These are phyloP conservation scores for Boletus speciosus DNA, from an alignment of 768 basidiomycete genomes.

Conservation along the genomic window DNA sequence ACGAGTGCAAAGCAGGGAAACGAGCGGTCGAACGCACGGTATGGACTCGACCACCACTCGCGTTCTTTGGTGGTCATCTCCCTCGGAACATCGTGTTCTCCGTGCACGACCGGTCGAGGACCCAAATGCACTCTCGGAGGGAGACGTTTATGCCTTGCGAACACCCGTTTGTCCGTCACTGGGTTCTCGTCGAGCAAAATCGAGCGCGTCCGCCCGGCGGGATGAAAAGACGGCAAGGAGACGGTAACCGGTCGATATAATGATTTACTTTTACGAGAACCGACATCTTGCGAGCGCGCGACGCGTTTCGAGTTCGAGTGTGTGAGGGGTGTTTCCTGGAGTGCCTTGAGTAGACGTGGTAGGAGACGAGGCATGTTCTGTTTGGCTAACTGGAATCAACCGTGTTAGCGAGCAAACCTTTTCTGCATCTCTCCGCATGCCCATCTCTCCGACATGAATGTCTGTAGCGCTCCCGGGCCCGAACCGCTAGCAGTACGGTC, in stretches of 20 bases:
- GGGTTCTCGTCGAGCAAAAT: conserved; percentile 63
- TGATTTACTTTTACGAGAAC: conserved; percentile 27
- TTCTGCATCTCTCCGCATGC: not conserved
- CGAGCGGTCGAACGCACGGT: conserved; percentile 44
- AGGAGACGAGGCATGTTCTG: conserved; percentile 65
- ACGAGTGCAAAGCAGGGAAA: not conserved
- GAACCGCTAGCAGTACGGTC: conserved; percentile 5
- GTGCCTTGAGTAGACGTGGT: conserved; percentile 53
- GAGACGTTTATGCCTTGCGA: conserved; percentile 53
- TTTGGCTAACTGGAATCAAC: not conserved
- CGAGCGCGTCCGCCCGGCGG: conserved; percentile 46
- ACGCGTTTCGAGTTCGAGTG: conserved; percentile 10
- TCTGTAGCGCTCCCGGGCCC: not conserved
- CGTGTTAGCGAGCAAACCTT: not conserved
- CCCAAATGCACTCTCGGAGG: conserved; percentile 45
- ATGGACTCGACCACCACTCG: conserved; percentile 72
- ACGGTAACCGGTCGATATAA: conserved; percentile 34
- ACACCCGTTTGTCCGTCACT: conserved; percentile 47
- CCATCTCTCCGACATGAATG: not conserved
- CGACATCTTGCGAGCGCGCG: conserved; percentile 6
- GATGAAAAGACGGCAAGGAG: conserved; percentile 42
- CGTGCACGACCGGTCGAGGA: conserved; percentile 20
- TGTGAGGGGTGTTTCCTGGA: conserved; percentile 31
- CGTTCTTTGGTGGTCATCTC: conserved; percentile 63
- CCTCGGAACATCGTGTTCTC: conserved; percentile 40